A percentile compares a stretch with the other conserved stretches of the same genome.
Conservation (phyloP, 139 green algal species). For the Dunaliella sp. region DNA sequence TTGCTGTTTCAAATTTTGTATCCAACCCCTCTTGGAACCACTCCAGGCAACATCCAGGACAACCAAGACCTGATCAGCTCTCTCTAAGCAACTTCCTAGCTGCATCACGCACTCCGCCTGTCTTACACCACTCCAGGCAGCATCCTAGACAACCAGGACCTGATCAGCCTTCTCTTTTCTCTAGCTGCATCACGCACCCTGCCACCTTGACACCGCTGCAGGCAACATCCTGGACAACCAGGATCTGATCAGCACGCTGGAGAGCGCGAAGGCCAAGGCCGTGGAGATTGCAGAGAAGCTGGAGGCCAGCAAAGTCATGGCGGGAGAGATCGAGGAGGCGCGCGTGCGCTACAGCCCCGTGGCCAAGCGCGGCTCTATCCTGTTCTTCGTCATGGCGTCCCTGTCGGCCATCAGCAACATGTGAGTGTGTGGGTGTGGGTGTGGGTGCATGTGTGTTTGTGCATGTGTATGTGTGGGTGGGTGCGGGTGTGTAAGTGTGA, state of each 20-base stretch:
- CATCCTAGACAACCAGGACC: background rate
- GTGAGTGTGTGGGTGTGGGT: constrained; percentile 33
- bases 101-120: background rate
- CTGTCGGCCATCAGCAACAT: constrained; percentile 79
- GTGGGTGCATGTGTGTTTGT: background rate
- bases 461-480: background rate
- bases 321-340: constrained; percentile 68
- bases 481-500: too few species aligned
- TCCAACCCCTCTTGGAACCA: too few species aligned
- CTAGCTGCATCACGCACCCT: background rate
- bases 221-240: constrained; percentile 87
- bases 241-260: constrained; percentile 79
- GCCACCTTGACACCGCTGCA: background rate
- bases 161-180: background rate
- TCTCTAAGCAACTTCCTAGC: background rate
- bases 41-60: too few species aligned
- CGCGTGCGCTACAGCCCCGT: constrained; percentile 66
- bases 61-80: too few species aligned
- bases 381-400: constrained; percentile 80
- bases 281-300: constrained; percentile 81
- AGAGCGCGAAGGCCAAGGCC: constrained; percentile 76
- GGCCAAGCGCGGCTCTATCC: constrained; percentile 71
- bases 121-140: too few species aligned
- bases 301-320: constrained; percentile 55
- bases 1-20: too few species aligned